A percentile compares a stretch with the other conserved stretches of the same genome.
These are phyloP conservation scores for Persicaria tinctoria DNA, from an alignment of 148 eudicot species.

Conservation along the genomic window DNA sequence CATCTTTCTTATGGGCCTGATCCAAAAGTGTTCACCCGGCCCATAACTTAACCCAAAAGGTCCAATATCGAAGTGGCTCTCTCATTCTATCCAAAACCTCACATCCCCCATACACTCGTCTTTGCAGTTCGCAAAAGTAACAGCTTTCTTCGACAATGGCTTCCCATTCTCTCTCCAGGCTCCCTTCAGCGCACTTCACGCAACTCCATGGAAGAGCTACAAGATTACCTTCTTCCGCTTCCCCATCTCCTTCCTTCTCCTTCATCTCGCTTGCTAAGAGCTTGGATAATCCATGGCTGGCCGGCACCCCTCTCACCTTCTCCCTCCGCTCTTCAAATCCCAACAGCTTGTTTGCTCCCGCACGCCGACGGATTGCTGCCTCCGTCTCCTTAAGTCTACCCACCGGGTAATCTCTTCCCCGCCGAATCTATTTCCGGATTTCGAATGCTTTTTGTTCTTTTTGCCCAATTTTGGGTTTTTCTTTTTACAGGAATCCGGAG, in stretches of 20 bases:
- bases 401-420: slow-evolving; percentile 29
- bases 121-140: too few species aligned
- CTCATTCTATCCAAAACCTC: too few species aligned
- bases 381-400: slow-evolving; percentile 40
- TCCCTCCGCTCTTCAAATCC: slow-evolving; percentile 16
- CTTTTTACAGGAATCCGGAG: too few species aligned
- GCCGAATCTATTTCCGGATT: background rate
- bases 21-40: too few species aligned
- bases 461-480: too few species aligned
- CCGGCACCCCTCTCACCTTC: slow-evolving; percentile 22
- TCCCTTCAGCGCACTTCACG: slow-evolving; percentile 2
- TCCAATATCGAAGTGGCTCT: too few species aligned
- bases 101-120: too few species aligned
- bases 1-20: too few species aligned
- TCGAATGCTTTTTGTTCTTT: background rate
- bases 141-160: slow-evolving; percentile 24
- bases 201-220: slow-evolving; percentile 6
- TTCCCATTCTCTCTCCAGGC: slow-evolving; percentile 29
- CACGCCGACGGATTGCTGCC: slow-evolving; percentile 27
- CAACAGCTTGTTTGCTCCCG: slow-evolving; percentile 15
- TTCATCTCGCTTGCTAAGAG: slow-evolving; percentile 7
- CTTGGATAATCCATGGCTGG: slow-evolving; percentile 33
- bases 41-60: too few species aligned
- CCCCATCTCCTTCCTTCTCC: slow-evolving; percentile 8
- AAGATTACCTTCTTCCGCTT: background rate